Base-by-base conservation (phyloP, 2,329 filamentous ascomycete genomes). In the Helminthosporium solani region DNA sequence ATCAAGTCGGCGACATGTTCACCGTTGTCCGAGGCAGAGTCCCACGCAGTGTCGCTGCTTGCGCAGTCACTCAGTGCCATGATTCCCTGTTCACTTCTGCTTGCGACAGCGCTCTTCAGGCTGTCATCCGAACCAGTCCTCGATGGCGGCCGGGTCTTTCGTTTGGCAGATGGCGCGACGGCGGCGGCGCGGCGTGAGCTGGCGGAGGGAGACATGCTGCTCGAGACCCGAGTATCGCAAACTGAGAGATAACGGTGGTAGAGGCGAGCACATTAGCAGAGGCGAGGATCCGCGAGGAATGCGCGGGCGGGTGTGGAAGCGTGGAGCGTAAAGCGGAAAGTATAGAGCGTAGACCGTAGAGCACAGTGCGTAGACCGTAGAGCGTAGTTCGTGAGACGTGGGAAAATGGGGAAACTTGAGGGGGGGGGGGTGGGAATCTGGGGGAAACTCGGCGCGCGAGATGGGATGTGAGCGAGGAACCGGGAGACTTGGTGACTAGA, bases 181-280 rank as follows among this genome's bases (percentile, higher is more conserved):
- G 47, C 62, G 59, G 44, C 54, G 56, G 52, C 60, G 64, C 51
- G 60, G 57, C 50, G 63, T 62, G 59, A 58, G 57, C 50, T 65
- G 61, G 61, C 56, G 57, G 56, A 55, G 53, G 50, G 54, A 49
- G 49, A 54, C 66, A 70, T 68, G 53, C 40, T 64, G 63, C 57
- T 46, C 53, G 42, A 44, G 46, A 50, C 51, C 50, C 44, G 64
- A 56, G 60, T 59, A 58, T 57, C 65, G 66, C 65, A 60, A 67
- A 60, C 61, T 57, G 60, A 60, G 57, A 53, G 52, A 64, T 58
- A 55, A 57, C 40, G 55, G 47, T 42, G 58, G 61, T 59, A 59
- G 56, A 64, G 60, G 62, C 54, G 57, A 58, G 65, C 66, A 69
- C 66, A 69, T 70, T 60, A 63, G 66, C 57, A 61, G 59, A 54